Evolutionary conservation across 2,329 filamentous ascomycete genomes (phyloP).

Genomic region (Colletotrichum gloeosporioides): DNA sequence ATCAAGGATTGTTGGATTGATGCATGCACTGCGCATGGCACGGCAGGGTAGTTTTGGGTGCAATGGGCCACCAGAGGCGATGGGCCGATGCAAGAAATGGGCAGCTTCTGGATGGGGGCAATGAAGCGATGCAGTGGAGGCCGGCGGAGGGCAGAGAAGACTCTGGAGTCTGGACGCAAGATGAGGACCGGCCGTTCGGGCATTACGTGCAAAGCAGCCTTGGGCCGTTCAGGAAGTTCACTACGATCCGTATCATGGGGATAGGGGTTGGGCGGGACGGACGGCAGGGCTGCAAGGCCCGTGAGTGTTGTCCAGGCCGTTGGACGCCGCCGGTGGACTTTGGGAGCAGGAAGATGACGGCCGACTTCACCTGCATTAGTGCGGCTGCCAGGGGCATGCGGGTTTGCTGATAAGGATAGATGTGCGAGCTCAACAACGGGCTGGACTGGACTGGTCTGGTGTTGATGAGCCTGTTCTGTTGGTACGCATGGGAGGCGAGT

Average conservation of each 20-base stretch:
- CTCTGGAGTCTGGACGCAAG: background rate
- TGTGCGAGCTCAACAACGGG: background rate
- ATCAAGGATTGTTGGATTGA: background rate
- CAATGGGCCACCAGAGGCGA: background rate
- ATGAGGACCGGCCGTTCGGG: background rate
- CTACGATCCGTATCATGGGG: background rate
- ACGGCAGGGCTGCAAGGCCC: background rate
- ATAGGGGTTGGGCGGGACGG: background rate
- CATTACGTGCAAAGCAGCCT: background rate
- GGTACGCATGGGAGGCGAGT: background rate
- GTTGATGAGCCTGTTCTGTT: background rate
- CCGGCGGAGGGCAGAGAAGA: background rate
- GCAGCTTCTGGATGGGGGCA: slow-evolving; percentile 4
- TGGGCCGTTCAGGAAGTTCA: slow-evolving; percentile 6
- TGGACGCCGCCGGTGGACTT: background rate
- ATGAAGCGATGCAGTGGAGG: background rate
- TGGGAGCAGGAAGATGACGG: background rate
- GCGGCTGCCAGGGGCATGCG: slow-evolving; percentile 12
- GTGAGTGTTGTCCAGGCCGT: background rate
- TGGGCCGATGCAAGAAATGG: background rate
- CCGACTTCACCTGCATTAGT: slow-evolving; percentile 15
- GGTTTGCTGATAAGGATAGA: slow-evolving; percentile 4
- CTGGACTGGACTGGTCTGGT: background rate
- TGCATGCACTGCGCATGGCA: background rate
- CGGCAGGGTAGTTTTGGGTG: background rate